Evolutionary conservation across 768 basidiomycete genomes (phyloP).

Genomic region (Epithele typhae): DNA sequence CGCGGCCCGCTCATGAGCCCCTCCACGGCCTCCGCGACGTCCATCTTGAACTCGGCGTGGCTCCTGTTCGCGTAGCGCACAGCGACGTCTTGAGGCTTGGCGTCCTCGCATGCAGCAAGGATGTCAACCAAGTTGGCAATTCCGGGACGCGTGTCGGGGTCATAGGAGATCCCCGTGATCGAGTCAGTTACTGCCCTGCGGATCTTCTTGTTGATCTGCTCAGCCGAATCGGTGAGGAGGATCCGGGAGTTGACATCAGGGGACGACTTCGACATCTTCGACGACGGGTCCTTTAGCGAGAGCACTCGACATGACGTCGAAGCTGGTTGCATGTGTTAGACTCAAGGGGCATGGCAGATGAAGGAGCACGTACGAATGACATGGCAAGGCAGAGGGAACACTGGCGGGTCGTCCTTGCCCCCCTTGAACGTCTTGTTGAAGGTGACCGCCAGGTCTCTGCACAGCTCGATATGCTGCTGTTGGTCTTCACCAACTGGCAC

Average conservation of each 20-base stretch:
- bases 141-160: constrained; percentile 77
- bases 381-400: constrained; percentile 72
- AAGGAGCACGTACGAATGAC: constrained; percentile 60
- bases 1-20: constrained; percentile 63
- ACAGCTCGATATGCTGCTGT: constrained; percentile 88
- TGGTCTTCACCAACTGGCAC: constrained; percentile 98
- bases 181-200: constrained; percentile 86
- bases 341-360: too few species aligned
- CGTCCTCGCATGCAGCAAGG: constrained; percentile 65
- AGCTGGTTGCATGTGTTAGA: constrained; percentile 41
- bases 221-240: constrained; percentile 70
- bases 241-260: constrained; percentile 78
- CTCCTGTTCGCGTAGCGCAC: constrained; percentile 48
- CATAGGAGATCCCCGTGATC: constrained; percentile 67
- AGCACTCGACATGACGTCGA: constrained; percentile 78
- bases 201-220: constrained; percentile 65
- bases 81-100: constrained; percentile 42
- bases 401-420: constrained; percentile 27
- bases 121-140: constrained; percentile 79
- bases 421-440: constrained; percentile 71
- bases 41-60: constrained; percentile 67
- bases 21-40: constrained; percentile 71
- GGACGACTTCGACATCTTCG: constrained; percentile 96
- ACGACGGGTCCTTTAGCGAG: constrained; percentile 77
- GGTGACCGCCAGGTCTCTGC: constrained; percentile 73